Conservation (phyloP, 495 filamentous ascomycete genomes). For the Penicillium pulvis region DNA sequence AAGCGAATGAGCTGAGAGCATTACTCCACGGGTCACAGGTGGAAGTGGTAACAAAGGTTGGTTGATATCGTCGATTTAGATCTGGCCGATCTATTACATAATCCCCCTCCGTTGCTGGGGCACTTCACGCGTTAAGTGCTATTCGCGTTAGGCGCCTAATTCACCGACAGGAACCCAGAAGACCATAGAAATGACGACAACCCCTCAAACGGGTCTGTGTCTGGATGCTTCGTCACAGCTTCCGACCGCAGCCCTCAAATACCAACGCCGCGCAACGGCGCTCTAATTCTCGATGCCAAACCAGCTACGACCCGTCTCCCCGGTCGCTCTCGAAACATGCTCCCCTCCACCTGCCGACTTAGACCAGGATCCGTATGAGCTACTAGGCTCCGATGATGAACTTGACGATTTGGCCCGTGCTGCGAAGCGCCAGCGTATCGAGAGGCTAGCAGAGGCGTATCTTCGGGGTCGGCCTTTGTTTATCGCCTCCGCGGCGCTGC, state of each 20-base stretch:
- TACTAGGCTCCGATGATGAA: constrained; percentile 61
- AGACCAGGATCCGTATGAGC: constrained; percentile 38
- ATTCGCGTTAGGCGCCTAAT: constrained; percentile 26
- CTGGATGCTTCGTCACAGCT: constrained; percentile 23
- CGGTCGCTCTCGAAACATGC: constrained; percentile 48
- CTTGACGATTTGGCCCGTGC: constrained; percentile 47
- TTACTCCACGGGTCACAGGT: not conserved
- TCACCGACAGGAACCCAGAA: not conserved
- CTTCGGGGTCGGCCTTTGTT: constrained; percentile 58
- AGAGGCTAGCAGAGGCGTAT: constrained; percentile 60
- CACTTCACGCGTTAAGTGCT: constrained; percentile 44
- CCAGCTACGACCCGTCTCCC: constrained; percentile 40
- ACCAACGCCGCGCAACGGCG: constrained; percentile 8
- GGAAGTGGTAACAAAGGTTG: not conserved
- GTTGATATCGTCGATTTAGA: not conserved
- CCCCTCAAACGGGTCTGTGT: constrained; percentile 1
- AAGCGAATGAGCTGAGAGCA: too few species aligned
- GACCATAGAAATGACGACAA: constrained; percentile 33
- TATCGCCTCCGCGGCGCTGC: constrained; percentile 62
- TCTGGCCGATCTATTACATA: constrained; percentile 10
- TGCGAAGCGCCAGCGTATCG: constrained; percentile 57
- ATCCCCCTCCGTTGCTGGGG: constrained; percentile 29
- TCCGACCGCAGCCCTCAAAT: constrained; percentile 24
- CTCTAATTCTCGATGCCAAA: constrained; percentile 35
- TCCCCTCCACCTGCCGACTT: constrained; percentile 40